Percentiles rank a stretch among this genome's conserved stretches.
Evolutionary conservation across 257 asterid genomes (phyloP).

Genomic region (Asclepias syriaca): DNA sequence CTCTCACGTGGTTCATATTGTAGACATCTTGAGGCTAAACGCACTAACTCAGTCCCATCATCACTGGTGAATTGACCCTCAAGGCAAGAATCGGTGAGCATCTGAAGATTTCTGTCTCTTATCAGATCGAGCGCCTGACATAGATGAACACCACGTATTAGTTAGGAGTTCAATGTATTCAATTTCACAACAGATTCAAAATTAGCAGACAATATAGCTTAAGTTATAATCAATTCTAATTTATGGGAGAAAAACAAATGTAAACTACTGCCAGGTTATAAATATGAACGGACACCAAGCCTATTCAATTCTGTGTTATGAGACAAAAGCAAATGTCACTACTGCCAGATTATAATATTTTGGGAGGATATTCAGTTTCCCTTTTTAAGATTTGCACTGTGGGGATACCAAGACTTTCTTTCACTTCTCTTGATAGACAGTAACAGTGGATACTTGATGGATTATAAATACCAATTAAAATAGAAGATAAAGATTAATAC

Average conservation of each 20-base stretch:
- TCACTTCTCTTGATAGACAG: neutral
- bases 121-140: slow-evolving; percentile 48
- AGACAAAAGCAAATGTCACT: neutral
- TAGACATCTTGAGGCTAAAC: slow-evolving; percentile 90
- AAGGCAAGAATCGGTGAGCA: slow-evolving; percentile 57
- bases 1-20: slow-evolving; percentile 91
- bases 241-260: neutral
- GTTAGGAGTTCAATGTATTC: neutral
- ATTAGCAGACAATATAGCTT: neutral
- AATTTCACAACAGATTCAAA: neutral
- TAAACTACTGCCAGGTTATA: neutral
- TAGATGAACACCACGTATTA: neutral
- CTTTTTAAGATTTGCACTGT: neutral
- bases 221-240: neutral
- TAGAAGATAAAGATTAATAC: neutral
- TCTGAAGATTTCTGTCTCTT: slow-evolving; percentile 44
- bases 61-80: slow-evolving; percentile 87
- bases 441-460: neutral
- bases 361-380: neutral
- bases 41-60: slow-evolving; percentile 81
- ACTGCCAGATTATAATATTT: neutral
- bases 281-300: neutral
- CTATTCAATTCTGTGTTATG: neutral
- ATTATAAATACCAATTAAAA: neutral
- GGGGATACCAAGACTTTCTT: neutral